Evolutionary conservation across 768 basidiomycete species (phyloP), one percentile per base, ranked within the genome.

Genomic region (Erythrobasidium yunnanense): DNA sequence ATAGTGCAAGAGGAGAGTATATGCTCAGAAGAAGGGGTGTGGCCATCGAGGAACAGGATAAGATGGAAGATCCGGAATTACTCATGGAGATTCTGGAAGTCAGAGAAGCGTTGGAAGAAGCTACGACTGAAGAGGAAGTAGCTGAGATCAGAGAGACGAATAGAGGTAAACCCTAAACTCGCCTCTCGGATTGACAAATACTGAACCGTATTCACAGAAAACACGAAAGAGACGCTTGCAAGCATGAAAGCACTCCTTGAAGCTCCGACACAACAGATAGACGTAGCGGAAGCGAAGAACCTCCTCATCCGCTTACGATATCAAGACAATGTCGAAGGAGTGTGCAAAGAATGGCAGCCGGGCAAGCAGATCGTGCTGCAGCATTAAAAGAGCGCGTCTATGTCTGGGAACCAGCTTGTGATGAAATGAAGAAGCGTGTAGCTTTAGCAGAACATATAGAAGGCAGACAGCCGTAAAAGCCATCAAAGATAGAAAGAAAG

Each of bases 1-100:
- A 74, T 2, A 49, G 76, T 4, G 72, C 70, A 50, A 65, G 78
- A 4, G 77, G 75, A 8, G 77, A 79, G 54, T 78, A 79, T 68
- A 71, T 78, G 75, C 71, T 78, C 18, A 71, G 73, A 11, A 56
- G 74, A 29, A 69, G 75, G 38, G 70, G 73, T 34, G 69, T 76
- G 4, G 70, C 70, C 20, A 74, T 76, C 11, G 70, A 72, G 29
- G 78, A 79, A 58, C 70, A 75, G 1, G 78, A 79, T 67, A 70
- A 73, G 3, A 57, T 79, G 30, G 74, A 75, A 8, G 78, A 79
- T 65, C 77, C 77, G 1, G 73, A 71, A 51, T 70, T 79, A 15
- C 66, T 79, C 15, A 76, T 76, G 72, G 74, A 76, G 38, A 75
- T 79, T 33, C 66, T 79, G 68, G 77, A 79, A 67, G 76, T 75